These are phyloP conservation scores for Ceratocystis smalleyi DNA, from an alignment of 2,329 filamentous ascomycete species.

Conservation along the genomic window DNA sequence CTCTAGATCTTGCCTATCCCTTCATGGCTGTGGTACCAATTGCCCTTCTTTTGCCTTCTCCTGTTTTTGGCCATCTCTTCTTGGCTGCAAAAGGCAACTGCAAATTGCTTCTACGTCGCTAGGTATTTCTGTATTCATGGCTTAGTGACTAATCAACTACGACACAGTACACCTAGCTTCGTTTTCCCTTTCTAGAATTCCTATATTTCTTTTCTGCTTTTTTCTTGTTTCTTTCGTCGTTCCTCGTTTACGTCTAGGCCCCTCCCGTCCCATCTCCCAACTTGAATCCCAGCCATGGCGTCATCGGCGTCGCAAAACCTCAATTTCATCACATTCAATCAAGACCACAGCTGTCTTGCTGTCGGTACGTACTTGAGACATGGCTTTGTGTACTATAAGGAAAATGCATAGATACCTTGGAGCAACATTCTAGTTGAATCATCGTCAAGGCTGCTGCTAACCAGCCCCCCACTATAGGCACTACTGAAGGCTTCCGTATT, in stretches of 20 bases:
- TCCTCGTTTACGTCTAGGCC: background rate
- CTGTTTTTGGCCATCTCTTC: background rate
- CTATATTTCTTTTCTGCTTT: background rate
- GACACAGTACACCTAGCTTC: background rate
- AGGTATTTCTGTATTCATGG: background rate
- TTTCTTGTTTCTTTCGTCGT: background rate
- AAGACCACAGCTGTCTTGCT: conserved; percentile 93
- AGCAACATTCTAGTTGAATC: background rate
- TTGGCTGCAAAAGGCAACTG: background rate
- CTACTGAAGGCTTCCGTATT: conserved; percentile 84
- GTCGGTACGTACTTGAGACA: conserved; percentile 50
- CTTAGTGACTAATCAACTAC: background rate
- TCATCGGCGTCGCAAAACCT: conserved; percentile 48
- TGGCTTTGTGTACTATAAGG: background rate
- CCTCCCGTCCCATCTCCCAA: background rate
- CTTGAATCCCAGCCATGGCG: conserved; percentile 1
- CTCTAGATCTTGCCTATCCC: background rate
- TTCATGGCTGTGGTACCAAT: background rate
- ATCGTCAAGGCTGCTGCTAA: background rate
- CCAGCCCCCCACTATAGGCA: conserved; percentile 39
- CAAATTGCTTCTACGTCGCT: background rate
- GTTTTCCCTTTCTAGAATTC: background rate
- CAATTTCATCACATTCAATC: conserved; percentile 98
- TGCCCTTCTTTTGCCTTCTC: background rate
- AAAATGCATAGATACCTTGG: background rate